A percentile compares a stretch with the other conserved stretches of the same genome.
Conservation (phyloP, 208 protist genomes). For the Trypanosoma mega region DNA sequence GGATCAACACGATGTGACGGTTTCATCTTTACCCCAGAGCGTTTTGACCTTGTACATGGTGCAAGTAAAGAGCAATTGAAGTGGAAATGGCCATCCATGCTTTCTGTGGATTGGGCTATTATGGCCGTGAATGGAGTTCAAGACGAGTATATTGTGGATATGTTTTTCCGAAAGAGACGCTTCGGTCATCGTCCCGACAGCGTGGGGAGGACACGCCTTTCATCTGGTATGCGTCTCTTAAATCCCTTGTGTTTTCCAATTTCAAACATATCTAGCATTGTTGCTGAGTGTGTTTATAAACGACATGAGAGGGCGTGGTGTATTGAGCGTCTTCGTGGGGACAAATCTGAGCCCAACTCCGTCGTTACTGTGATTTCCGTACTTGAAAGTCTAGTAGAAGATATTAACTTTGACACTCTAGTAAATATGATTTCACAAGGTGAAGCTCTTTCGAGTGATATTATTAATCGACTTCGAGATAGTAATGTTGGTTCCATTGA, state of each 20-base stretch:
- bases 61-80: slow-evolving; percentile 67
- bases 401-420: slow-evolving; percentile 45
- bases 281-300: slow-evolving; percentile 73
- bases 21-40: slow-evolving; percentile 78
- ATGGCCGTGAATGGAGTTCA: slow-evolving; percentile 26
- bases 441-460: background rate
- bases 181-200: slow-evolving; percentile 60
- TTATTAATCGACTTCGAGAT: background rate
- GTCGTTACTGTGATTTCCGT: slow-evolving; percentile 82
- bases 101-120: slow-evolving; percentile 81
- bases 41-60: slow-evolving; percentile 57
- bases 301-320: slow-evolving; percentile 32
- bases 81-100: slow-evolving; percentile 78
- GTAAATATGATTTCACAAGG: slow-evolving; percentile 25
- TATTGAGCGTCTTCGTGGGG: slow-evolving; percentile 62
- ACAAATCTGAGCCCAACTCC: slow-evolving; percentile 75
- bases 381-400: slow-evolving; percentile 70
- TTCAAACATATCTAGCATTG: slow-evolving; percentile 26
- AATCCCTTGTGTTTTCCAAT: slow-evolving; percentile 53
- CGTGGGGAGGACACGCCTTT: slow-evolving; percentile 51
- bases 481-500: background rate
- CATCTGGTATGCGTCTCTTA: slow-evolving; percentile 38
- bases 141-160: slow-evolving; percentile 41
- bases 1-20: slow-evolving; percentile 68
- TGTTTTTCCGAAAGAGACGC: slow-evolving; percentile 73